phyloP scores from a whole-genome alignment of 129 eudicot species.

The Escallonia herrerae region DNA sequence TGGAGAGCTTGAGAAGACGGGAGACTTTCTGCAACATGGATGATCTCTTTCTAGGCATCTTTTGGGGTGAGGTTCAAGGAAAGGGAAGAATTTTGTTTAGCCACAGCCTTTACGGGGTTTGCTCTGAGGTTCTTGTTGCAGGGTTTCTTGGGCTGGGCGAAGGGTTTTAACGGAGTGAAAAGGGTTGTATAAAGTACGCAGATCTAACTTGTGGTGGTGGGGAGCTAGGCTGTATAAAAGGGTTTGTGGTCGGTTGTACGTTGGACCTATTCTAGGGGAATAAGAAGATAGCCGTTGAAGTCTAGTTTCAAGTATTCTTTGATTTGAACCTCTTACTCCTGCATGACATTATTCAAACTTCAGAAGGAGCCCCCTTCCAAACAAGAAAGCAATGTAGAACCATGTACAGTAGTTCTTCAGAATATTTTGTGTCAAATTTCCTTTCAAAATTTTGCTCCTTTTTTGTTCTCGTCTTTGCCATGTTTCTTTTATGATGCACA shows the following conservation, averaged over 20 bases:
- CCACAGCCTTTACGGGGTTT: slow-evolving; percentile 4
- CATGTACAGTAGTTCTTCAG: too few relatives aligned
- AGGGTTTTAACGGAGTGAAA: slow-evolving; percentile 14
- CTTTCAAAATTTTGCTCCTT: too few relatives aligned
- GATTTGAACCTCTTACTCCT: neutral
- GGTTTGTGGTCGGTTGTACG: slow-evolving; percentile 28
- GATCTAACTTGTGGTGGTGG: slow-evolving; percentile 1
- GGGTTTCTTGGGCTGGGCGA: slow-evolving; percentile 5
- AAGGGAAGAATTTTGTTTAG: neutral
- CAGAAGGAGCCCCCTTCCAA: too few relatives aligned
- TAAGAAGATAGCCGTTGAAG: slow-evolving; percentile 43
- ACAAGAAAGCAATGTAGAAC: too few relatives aligned
- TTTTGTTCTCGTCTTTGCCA: too few relatives aligned
- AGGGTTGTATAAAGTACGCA: slow-evolving; percentile 1
- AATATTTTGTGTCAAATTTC: too few relatives aligned
- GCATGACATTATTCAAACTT: too few relatives aligned
- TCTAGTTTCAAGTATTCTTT: slow-evolving; percentile 8
- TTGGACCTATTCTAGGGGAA: slow-evolving; percentile 21
- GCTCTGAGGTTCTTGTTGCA: neutral
- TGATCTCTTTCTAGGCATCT: slow-evolving; percentile 52
- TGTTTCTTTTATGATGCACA: too few relatives aligned
- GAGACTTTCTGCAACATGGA: slow-evolving; percentile 47
- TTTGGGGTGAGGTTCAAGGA: neutral
- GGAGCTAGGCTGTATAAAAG: slow-evolving; percentile 38
- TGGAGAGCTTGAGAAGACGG: slow-evolving; percentile 33